These are phyloP conservation scores for Penicillium daleae DNA, from an alignment of 495 filamentous ascomycete species.

Conservation along the genomic window DNA sequence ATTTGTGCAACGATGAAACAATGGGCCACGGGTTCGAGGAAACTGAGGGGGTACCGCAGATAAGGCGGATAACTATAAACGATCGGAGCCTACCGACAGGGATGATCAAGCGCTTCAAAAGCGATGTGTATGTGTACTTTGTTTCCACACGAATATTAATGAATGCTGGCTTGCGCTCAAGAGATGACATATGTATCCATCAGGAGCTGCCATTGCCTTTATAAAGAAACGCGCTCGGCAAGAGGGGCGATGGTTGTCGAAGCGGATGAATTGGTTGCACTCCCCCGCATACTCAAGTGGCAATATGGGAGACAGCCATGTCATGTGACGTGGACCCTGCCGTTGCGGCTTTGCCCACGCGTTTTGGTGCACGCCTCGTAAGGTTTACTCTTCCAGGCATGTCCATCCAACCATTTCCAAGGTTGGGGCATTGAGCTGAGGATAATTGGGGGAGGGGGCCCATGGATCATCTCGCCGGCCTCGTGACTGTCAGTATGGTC, in stretches of 20 bases:
- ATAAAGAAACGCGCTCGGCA: neutral
- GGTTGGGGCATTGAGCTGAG: neutral
- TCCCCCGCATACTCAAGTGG: conserved; percentile 10
- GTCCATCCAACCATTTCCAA: neutral
- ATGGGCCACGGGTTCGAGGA: conserved; percentile 14
- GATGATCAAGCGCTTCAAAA: neutral
- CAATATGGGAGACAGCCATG: neutral
- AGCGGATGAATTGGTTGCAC: conserved; percentile 6
- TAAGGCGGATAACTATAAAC: conserved; percentile 24
- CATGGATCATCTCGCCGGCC: neutral
- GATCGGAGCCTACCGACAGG: conserved; percentile 27
- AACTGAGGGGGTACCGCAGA: conserved; percentile 17
- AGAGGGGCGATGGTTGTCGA: neutral
- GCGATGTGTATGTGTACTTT: neutral
- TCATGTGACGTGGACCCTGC: conserved; percentile 10
- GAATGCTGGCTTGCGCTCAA: neutral
- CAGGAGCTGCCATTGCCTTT: conserved; percentile 15
- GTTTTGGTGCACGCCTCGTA: too few species aligned
- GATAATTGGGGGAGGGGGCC: neutral
- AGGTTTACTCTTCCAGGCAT: conserved; percentile 5
- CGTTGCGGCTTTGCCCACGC: neutral
- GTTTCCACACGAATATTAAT: neutral
- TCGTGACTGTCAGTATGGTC: neutral
- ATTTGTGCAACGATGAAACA: conserved; percentile 7
- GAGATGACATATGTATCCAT: neutral